Evolutionary conservation across 768 basidiomycete species (phyloP), one percentile per base, ranked within the genome.

Genomic region (Favolaschia claudopus): DNA sequence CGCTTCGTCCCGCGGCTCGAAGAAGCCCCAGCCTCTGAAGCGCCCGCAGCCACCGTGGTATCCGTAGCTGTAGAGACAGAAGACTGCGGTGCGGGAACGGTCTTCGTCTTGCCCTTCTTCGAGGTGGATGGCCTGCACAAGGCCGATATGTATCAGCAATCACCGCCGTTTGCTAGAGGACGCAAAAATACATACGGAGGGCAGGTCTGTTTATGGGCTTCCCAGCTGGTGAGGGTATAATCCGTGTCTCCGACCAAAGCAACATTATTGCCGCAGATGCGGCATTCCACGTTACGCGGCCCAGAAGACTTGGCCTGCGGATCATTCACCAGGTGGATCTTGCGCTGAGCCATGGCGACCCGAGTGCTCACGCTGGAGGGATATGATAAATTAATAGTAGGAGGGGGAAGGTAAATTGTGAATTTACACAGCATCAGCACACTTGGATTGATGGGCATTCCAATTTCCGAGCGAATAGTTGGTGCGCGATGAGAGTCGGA

Each of bases 301-400:
- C 80, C 75, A 66, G 83, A 87, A 0, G 69, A 66, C 70, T 81
- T 83, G 38, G 79, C 88, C 64, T 86, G 85, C 24, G 82, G 66
- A 69, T 91, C 89, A 61, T 89, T 91, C 29, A 89, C 77, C 57
- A 91, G 72, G 50, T 74, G 72, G 32, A 89, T 71, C 72, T 85
- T 87, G 55, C 89, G 79, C 62, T 89, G 85, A 15, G 86, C 82
- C 17, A 83, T 80, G 8, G 86, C 83, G 33, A 89, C 83, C 28
- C 86, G 81, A 54, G 81, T 83, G 63, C 80, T 82, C 7, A 86
- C 87, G 47, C 85, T 86, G 48, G 60, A 27, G 32, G 37, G 19
- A 34, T 24, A 48, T 33, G 25, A 46, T 44, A 62, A 47, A 22
- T 22, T 19, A 39, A 37, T 43, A 9, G 38, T 17, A 15, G 32